A percentile compares a stretch with the other conserved stretches of the same genome.
phyloP scores from a whole-genome alignment of 805 yeast genomes.

The Cyberlindnera sargentensis region DNA sequence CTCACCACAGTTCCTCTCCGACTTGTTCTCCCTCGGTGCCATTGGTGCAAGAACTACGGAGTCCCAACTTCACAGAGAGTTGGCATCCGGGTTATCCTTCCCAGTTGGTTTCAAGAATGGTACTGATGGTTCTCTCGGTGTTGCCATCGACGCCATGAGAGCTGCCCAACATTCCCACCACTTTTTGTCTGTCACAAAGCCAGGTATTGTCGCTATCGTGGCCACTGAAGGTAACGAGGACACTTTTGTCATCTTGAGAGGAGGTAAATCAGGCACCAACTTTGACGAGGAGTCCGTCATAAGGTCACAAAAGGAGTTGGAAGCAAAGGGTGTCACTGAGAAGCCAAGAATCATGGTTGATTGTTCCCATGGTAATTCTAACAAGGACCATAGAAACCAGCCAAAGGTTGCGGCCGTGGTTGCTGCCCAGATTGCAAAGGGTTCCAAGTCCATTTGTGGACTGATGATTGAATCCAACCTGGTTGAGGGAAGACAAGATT shows the following conservation, averaged over 20 bases:
- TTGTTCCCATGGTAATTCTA: conserved; percentile 95
- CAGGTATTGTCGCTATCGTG: conserved; percentile 93
- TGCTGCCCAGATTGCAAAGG: conserved; percentile 70
- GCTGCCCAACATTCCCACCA: conserved; percentile 93
- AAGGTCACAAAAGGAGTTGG: conserved; percentile 55
- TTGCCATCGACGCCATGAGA: conserved; percentile 88
- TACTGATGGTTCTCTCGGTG: conserved; percentile 92
- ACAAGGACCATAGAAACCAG: conserved; percentile 86
- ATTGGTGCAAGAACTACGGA: conserved; percentile 99
- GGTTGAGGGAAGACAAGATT: conserved; percentile 88
- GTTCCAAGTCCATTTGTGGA: conserved; percentile 77
- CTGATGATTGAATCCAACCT: conserved; percentile 95
- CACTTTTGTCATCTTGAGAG: conserved; percentile 87
- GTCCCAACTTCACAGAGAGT: conserved; percentile 94
- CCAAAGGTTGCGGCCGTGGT: conserved; percentile 78
- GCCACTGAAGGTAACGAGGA: conserved; percentile 92
- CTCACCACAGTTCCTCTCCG: conserved; percentile 92
- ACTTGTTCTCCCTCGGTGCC: conserved; percentile 92
- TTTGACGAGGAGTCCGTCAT: conserved; percentile 70
- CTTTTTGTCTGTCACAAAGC: conserved; percentile 90
- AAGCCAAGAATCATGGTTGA: conserved; percentile 83
- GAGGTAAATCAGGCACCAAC: conserved; percentile 92
- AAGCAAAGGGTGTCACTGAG: conserved; percentile 32
- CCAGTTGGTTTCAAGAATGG: conserved; percentile 98
- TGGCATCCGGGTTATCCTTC: conserved; percentile 94